Conservation (phyloP, 257 asterid genomes). For the Nicotiana undulata region DNA sequence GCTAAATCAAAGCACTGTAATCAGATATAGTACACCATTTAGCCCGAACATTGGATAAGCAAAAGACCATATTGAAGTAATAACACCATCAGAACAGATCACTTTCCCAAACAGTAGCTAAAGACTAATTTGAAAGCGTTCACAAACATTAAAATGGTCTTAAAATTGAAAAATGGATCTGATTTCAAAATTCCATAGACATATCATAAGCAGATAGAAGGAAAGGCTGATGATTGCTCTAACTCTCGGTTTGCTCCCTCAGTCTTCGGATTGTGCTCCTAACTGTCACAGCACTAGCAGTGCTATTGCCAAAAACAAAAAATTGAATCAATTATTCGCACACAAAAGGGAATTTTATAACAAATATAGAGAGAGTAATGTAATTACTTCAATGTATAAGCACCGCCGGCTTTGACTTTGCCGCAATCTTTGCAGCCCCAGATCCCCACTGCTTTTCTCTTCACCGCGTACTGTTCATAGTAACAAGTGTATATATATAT, state of each 20-base stretch:
- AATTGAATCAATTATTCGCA: not conserved
- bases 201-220: not conserved
- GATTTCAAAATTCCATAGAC: not conserved
- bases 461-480: constrained; percentile 28
- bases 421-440: constrained; percentile 52
- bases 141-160: not conserved
- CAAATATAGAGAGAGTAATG: not conserved
- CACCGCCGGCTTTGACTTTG: constrained; percentile 49
- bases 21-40: too few relatives aligned
- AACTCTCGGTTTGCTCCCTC: constrained; percentile 46
- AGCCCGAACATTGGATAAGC: too few relatives aligned
- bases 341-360: not conserved
- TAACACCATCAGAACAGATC: not conserved
- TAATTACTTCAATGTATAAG: constrained; percentile 37
- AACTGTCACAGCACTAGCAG: constrained; percentile 43
- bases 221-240: not conserved
- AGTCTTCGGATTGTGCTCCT: constrained; percentile 43
- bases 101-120: not conserved
- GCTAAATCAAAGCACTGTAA: too few relatives aligned
- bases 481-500: not conserved
- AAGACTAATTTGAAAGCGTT: not conserved
- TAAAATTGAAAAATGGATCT: not conserved
- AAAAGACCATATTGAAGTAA: too few relatives aligned
- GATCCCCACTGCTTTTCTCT: constrained; percentile 43
- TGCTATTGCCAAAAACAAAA: constrained; percentile 18